These are phyloP conservation scores for Talinum fruticosum DNA, from an alignment of 148 eudicot genomes.

Conservation along the genomic window DNA sequence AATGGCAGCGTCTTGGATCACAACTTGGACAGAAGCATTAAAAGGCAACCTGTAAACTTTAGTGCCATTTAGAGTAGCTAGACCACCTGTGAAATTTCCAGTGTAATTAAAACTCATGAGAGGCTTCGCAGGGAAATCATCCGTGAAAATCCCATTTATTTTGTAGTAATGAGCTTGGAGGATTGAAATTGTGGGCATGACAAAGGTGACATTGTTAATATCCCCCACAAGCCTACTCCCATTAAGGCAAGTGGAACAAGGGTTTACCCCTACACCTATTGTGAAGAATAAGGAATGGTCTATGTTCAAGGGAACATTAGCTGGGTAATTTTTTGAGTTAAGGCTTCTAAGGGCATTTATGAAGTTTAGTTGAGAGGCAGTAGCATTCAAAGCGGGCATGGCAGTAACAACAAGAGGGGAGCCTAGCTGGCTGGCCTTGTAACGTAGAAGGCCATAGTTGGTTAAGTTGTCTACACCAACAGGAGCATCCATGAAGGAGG, in stretches of 20 bases:
- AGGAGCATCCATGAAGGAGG: slow-evolving; percentile 75
- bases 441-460: slow-evolving; percentile 39
- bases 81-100: slow-evolving; percentile 33
- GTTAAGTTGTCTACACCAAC: slow-evolving; percentile 55
- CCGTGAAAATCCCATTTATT: slow-evolving; percentile 54
- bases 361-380: slow-evolving; percentile 35
- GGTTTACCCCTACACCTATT: slow-evolving; percentile 57
- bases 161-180: slow-evolving; percentile 67
- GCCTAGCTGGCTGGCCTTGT: slow-evolving; percentile 25
- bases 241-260: slow-evolving; percentile 55
- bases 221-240: slow-evolving; percentile 50
- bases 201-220: slow-evolving; percentile 66
- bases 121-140: slow-evolving; percentile 68
- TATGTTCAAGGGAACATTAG: slow-evolving; percentile 44
- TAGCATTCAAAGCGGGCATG: slow-evolving; percentile 51
- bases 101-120: slow-evolving; percentile 49
- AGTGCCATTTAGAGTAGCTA: slow-evolving; percentile 56
- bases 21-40: slow-evolving; percentile 64
- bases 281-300: slow-evolving; percentile 56
- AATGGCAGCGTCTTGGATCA: slow-evolving; percentile 53
- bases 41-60: slow-evolving; percentile 45
- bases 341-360: slow-evolving; percentile 45
- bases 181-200: slow-evolving; percentile 56
- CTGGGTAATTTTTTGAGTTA: slow-evolving; percentile 51
- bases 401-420: slow-evolving; percentile 36